These are phyloP conservation scores for Epichloe sp. DNA, from an alignment of 2,329 filamentous ascomycete genomes.

Conservation along the genomic window DNA sequence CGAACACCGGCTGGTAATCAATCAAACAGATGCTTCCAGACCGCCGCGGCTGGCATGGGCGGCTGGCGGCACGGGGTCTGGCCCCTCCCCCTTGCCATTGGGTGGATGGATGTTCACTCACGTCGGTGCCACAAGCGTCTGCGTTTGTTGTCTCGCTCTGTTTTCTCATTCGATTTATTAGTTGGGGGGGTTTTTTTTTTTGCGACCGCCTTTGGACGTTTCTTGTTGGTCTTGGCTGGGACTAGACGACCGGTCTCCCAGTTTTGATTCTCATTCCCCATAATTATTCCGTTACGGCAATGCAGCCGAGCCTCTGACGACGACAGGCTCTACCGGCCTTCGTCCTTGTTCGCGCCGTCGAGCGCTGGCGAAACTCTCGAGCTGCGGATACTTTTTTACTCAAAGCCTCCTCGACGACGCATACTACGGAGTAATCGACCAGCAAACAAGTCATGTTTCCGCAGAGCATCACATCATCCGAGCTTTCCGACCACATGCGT, in stretches of 20 bases:
- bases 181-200: not conserved
- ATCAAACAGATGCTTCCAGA: too few species aligned
- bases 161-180: conserved; percentile 5
- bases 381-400: not conserved
- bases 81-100: not conserved
- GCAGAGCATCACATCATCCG: not conserved
- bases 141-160: conserved; percentile 7
- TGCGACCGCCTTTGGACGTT: not conserved
- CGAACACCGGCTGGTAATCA: too few species aligned
- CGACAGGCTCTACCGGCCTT: not conserved
- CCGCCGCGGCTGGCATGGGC: too few species aligned
- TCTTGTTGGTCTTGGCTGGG: not conserved
- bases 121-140: conserved; percentile 2
- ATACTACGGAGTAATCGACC: not conserved
- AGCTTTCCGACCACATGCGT: not conserved
- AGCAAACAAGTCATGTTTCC: not conserved
- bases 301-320: not conserved
- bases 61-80: too few species aligned
- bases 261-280: not conserved
- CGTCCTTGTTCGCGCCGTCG: not conserved
- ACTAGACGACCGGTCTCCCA: not conserved
- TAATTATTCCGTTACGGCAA: not conserved
- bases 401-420: not conserved
- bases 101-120: not conserved
- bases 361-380: not conserved